Conservation (phyloP, 1,284 basidiomycete genomes). For the Termitomyces sp. region DNA sequence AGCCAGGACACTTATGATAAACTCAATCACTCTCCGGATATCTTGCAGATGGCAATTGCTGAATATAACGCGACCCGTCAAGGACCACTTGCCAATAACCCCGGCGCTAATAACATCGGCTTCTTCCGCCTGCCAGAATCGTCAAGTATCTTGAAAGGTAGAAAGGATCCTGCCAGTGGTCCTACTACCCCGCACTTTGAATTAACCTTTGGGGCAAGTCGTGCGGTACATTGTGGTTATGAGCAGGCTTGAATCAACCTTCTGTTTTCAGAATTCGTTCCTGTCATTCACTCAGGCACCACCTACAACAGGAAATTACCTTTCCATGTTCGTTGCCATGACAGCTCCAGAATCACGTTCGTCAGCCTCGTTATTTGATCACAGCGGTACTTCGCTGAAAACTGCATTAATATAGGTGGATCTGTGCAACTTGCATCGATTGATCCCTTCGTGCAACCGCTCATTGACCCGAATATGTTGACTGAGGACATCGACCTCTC, state of each 20-base stretch:
- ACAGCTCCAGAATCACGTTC: slow-evolving; percentile 27
- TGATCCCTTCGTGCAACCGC: slow-evolving; percentile 30
- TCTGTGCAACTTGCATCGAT: slow-evolving; percentile 23
- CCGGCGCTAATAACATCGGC: slow-evolving; percentile 23
- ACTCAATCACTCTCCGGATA: slow-evolving; percentile 18
- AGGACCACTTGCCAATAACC: slow-evolving; percentile 23
- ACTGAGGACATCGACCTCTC: slow-evolving; percentile 23
- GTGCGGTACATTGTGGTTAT: slow-evolving; percentile 2
- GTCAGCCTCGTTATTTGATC: slow-evolving; percentile 1
- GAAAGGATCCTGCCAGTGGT: slow-evolving; percentile 25
- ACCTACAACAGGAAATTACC: slow-evolving; percentile 24
- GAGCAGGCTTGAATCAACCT: background rate
- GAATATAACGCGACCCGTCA: slow-evolving; percentile 19
- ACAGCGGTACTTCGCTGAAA: background rate
- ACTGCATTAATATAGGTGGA: slow-evolving; percentile 18
- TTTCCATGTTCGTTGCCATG: slow-evolving; percentile 23
- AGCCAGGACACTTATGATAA: slow-evolving; percentile 21
- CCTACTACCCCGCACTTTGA: slow-evolving; percentile 27
- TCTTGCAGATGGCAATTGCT: slow-evolving; percentile 15
- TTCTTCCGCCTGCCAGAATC: slow-evolving; percentile 22
- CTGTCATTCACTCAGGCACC: slow-evolving; percentile 13
- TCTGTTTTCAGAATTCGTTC: slow-evolving; percentile 19
- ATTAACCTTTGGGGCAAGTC: slow-evolving; percentile 22
- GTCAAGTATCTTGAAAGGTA: slow-evolving; percentile 18
- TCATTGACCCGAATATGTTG: slow-evolving; percentile 32